Percentiles rank a stretch among this genome's conserved stretches.
Evolutionary conservation across 495 filamentous ascomycete genomes (phyloP).

Genomic region (Penicillium lagena): DNA sequence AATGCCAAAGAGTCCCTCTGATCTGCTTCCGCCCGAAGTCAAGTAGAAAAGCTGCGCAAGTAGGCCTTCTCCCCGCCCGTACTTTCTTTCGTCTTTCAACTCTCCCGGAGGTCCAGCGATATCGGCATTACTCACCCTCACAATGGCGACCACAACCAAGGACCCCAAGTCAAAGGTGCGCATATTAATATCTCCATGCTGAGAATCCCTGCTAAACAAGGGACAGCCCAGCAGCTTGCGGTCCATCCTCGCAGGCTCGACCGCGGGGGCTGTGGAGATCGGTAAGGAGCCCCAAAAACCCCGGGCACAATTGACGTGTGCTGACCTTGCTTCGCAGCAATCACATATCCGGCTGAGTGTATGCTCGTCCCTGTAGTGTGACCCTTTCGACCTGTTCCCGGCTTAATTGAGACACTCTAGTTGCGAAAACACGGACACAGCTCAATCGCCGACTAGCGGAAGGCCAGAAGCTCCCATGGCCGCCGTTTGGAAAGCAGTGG

Average conservation of each 20-base stretch:
- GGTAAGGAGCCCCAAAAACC: slow-evolving; percentile 38
- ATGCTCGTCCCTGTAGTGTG: slow-evolving; percentile 16
- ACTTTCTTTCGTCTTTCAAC: no score
- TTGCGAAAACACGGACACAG: slow-evolving; percentile 93
- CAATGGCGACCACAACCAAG: slow-evolving; percentile 35
- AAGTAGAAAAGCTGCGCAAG: slow-evolving; percentile 5
- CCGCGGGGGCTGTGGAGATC: slow-evolving; percentile 93
- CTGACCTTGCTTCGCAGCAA: slow-evolving; percentile 47
- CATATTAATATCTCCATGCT: neutral
- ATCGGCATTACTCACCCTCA: slow-evolving; percentile 1
- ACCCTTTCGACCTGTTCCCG: neutral
- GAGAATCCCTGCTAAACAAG: slow-evolving; percentile 9
- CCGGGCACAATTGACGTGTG: slow-evolving; percentile 1
- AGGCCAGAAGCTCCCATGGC: slow-evolving; percentile 88
- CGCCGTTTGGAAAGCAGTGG: slow-evolving; percentile 89
- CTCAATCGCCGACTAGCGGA: slow-evolving; percentile 80
- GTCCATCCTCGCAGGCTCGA: slow-evolving; percentile 82
- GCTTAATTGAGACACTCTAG: slow-evolving; percentile 30
- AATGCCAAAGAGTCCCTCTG: slow-evolving; percentile 27
- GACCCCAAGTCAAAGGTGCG: slow-evolving; percentile 41
- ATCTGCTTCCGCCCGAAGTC: neutral
- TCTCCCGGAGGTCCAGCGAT: slow-evolving; percentile 10
- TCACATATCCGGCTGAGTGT: slow-evolving; percentile 98
- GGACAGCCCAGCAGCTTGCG: slow-evolving; percentile 71
- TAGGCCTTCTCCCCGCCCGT: no score